phyloP scores from a whole-genome alignment of 2,329 filamentous ascomycete genomes.

The Clonostachys solani region DNA sequence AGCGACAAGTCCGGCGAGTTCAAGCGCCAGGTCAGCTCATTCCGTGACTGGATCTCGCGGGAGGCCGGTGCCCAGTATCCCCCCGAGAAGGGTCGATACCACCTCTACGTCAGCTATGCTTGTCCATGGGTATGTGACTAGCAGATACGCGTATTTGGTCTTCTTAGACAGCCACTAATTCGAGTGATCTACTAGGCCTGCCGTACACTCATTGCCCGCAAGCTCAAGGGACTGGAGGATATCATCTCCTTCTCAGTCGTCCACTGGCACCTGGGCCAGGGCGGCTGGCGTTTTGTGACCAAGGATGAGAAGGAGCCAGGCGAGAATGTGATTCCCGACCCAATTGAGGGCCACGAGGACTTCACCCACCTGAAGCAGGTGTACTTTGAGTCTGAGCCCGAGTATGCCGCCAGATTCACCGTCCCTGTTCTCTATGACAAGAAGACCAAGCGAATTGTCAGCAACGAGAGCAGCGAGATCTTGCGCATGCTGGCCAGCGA shows the following conservation, averaged over 20 bases:
- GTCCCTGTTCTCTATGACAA: conserved; percentile 86
- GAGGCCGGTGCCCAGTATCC: conserved; percentile 71
- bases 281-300: conserved; percentile 79
- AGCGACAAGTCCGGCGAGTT: conserved; percentile 83
- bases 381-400: conserved; percentile 70
- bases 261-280: conserved; percentile 79
- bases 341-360: conserved; percentile 64
- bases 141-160: too few species aligned
- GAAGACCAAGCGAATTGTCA: conserved; percentile 72
- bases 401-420: conserved; percentile 78
- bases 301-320: conserved; percentile 52
- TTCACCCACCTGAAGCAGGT: conserved; percentile 70
- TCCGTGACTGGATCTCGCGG: conserved; percentile 75
- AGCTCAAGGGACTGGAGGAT: conserved; percentile 88
- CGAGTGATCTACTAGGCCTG: conserved; percentile 49
- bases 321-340: conserved; percentile 61
- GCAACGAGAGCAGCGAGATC: conserved; percentile 90
- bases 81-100: conserved; percentile 84
- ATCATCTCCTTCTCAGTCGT: conserved; percentile 77
- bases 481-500: conserved; percentile 82
- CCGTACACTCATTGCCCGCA: conserved; percentile 79
- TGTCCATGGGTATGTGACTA: conserved; percentile 69
- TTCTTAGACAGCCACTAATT: not conserved
- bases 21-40: conserved; percentile 80
- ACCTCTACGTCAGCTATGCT: conserved; percentile 91